Base-by-base conservation (phyloP, 1,284 basidiomycete genomes). In the Pholiota adiposa region DNA sequence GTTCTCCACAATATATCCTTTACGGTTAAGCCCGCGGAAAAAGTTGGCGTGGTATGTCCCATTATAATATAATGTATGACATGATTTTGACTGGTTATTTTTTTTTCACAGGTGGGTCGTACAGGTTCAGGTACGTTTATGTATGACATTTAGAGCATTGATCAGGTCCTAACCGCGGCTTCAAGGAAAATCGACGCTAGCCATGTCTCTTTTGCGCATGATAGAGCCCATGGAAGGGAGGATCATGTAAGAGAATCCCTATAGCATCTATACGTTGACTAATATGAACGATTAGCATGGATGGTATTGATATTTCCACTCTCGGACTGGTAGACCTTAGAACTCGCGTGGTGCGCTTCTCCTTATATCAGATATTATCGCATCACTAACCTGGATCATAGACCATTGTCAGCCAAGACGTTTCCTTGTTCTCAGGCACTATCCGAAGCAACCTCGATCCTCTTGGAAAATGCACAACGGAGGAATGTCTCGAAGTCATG, bases 321-420 rank as follows among this genome's bases (percentile, higher is more conserved):
- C 87, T 97, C 43, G 93, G 93, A 0, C 79, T 97, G n/a, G 87
- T 92, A 69, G 92, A 94, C 69, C 78, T 96, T 29, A 75, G 92
- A 61, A 89, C 82, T 18, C 78, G 81, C 16, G 77, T 87, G 46
- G 85, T 87, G 65, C 66, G 82, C 73, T 19, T 31, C 14, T 51
- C 53, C 19, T 34, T 8, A 9, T 43, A 12, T 38, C 29, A 29
- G 5, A 12, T 38, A 52, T 27, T 40, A 31, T 25, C 36, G 12
- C 34, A 18, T 23, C 46, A 51, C 53, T 48, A 12, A 50, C 25
- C 27, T 3, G 29, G 25, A 36, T 29, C 19, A 3, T 53, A 89
- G 87, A 92, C 90, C 0, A 89, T 93, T 61, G 88, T 93, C 63
- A 91, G 89, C 56, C 91, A 93, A 75, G 91, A 95, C 63, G 90